phyloP scores from a whole-genome alignment of 2,329 filamentous ascomycete species.

The Pseudocercospora crystallina region DNA sequence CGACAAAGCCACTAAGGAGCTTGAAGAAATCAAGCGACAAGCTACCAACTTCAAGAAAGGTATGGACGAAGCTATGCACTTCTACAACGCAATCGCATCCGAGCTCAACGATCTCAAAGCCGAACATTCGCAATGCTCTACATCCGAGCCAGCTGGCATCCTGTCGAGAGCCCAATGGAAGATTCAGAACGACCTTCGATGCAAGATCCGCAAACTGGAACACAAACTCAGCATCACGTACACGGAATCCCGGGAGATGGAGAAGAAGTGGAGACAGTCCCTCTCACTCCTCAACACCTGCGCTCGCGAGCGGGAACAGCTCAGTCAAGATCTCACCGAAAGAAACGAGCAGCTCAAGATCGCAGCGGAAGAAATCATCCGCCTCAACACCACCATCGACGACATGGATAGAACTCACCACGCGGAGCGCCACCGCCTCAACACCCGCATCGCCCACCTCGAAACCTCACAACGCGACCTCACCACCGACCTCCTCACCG shows the following conservation, averaged over 20 bases:
- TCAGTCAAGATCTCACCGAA: too few relatives aligned
- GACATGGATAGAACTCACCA: too few relatives aligned
- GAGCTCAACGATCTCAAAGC: conserved; percentile 7
- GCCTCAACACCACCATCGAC: too few relatives aligned
- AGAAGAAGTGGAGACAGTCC: conserved; percentile 6
- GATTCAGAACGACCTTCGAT: conserved; percentile 8
- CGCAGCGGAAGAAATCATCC: too few relatives aligned
- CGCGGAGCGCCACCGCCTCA: too few relatives aligned
- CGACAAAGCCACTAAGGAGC: conserved; percentile 3
- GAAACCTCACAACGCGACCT: too few relatives aligned
- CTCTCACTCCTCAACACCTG: too few relatives aligned
- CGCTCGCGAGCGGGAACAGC: too few relatives aligned
- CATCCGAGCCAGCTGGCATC: not conserved
- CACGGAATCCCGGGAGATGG: conserved; percentile 1
- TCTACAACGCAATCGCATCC: conserved; percentile 4
- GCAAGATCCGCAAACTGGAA: conserved; percentile 7
- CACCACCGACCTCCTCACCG: too few relatives aligned
- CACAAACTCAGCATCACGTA: conserved; percentile 2
- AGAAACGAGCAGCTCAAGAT: too few relatives aligned
- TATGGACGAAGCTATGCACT: conserved; percentile 9
- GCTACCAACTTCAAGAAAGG: conserved; percentile 8
- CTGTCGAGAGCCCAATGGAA: conserved; percentile 11
- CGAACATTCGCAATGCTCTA: conserved; percentile 1
- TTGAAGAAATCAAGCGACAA: conserved; percentile 6
- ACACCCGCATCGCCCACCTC: too few relatives aligned